These are phyloP conservation scores for Talaromyces stipitatus DNA, from an alignment of 495 filamentous ascomycete genomes.

Conservation along the genomic window DNA sequence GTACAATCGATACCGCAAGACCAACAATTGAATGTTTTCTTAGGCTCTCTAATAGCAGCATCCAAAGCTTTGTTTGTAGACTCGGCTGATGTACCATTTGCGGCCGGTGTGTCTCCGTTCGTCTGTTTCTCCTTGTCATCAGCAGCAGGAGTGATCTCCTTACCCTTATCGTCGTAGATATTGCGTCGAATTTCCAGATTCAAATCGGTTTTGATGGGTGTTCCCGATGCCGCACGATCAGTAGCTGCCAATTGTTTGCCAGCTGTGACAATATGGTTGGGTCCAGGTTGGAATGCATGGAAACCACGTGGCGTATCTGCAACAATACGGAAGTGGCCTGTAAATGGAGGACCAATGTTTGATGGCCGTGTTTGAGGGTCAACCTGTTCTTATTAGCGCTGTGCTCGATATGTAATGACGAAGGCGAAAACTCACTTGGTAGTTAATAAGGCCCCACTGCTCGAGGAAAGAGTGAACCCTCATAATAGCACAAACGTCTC, in stretches of 20 bases:
- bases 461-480: conserved; percentile 97
- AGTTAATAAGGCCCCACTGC: conserved; percentile 98
- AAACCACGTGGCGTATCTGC: conserved; percentile 92
- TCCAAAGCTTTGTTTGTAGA: conserved; percentile 51
- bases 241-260: conserved; percentile 66
- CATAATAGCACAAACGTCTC: conserved; percentile 98
- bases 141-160: conserved; percentile 54
- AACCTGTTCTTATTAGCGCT: conserved; percentile 52
- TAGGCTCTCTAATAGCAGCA: conserved; percentile 48
- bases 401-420: background rate
- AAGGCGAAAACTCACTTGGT: conserved; percentile 56
- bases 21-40: conserved; percentile 73
- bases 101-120: conserved; percentile 61
- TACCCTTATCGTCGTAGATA: conserved; percentile 88
- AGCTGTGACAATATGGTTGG: conserved; percentile 62
- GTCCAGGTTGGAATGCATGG: conserved; percentile 86
- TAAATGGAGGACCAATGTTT: conserved; percentile 92
- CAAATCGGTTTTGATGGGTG: conserved; percentile 66
- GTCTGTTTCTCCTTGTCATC: conserved; percentile 59
- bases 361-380: conserved; percentile 92
- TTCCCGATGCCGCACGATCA: conserved; percentile 66
- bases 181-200: conserved; percentile 90
- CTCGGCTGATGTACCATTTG: conserved; percentile 48
- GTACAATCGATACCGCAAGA: conserved; percentile 93
- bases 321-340: conserved; percentile 90